phyloP scores from a whole-genome alignment of 805 yeast species.

The Myxozyma udenii region DNA sequence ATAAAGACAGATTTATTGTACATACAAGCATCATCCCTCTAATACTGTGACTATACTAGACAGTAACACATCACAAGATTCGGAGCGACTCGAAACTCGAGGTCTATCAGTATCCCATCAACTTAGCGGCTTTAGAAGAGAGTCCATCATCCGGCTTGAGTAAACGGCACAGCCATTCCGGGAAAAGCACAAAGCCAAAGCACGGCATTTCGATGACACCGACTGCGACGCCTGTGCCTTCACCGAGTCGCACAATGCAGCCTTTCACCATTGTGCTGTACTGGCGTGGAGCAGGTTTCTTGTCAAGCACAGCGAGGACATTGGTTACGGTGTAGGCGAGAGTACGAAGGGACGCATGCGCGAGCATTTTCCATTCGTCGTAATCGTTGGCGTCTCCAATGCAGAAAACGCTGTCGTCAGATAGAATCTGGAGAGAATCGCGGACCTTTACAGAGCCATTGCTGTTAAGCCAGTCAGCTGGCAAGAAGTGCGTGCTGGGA shows the following conservation, averaged over 20 bases:
- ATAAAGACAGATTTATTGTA: too few species aligned
- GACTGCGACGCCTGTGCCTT: neutral
- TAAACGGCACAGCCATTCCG: neutral
- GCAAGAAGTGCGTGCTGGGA: conserved; percentile 7
- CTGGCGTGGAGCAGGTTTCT: neutral
- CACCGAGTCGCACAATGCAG: conserved; percentile 3
- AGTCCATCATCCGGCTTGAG: too few species aligned
- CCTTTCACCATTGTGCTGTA: conserved; percentile 4
- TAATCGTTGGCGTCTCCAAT: conserved; percentile 17
- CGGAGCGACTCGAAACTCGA: too few species aligned
- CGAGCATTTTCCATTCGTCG: conserved; percentile 11
- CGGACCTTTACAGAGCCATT: conserved; percentile 3
- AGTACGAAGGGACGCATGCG: neutral
- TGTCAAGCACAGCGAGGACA: conserved; percentile 2
- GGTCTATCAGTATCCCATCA: too few species aligned
- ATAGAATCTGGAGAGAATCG: conserved; percentile 1
- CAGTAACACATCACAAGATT: too few species aligned
- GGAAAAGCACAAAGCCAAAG: conserved; percentile 6
- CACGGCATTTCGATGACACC: conserved; percentile 6
- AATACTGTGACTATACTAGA: too few species aligned
- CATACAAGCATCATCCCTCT: too few species aligned
- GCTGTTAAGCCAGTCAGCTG: conserved; percentile 6
- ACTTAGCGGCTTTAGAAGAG: too few species aligned
- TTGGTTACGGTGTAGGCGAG: neutral
- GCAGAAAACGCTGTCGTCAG: conserved; percentile 8